Evolutionary conservation across 306 rosid genomes (phyloP), one percentile per base, ranked within the genome.

Genomic region (Prunus mume): DNA sequence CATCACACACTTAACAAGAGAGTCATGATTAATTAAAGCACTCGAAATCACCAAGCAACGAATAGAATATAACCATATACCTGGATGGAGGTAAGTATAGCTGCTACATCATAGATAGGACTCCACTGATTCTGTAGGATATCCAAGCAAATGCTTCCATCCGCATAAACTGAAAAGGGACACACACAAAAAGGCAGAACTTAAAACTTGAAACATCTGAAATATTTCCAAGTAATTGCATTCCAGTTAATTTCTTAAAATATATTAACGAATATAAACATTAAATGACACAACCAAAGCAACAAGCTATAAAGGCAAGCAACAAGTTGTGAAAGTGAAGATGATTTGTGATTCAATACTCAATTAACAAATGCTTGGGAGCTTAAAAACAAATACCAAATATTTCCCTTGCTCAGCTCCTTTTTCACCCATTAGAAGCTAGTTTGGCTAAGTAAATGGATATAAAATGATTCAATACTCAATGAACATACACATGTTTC

Each of bases 71-170:
- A 28, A 34, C 65, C 70, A 72, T 41, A 76, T 90, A 92, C 99
- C 99, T 92, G 97, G 73, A 95, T 92, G 72, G 99, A 95, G 69
- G 99, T 95, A 61, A 95, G 99, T 74, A 95, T 90, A 69, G 99
- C 97, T 76, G 97, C 99, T 2, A 90, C 99, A 77, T 95, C 99
- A 73, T 95, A 95, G 56, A 95, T 95, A 41, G 99, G 99, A 75
- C 97, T 95, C 98, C 98, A 95, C 41, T 95, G 97, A 81, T 92
- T 95, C 85, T 95, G 98, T 64, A 95, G 87, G 80, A 92, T 92
- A 81, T 92, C 99, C 97, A 95, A 83, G 69, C 99, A 95, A 71
- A 95, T 95, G 81, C 99, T 92, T 68, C 99, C 99, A 95, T 95
- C 99, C 0, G 97, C 99, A 83, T 95, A 95, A 79, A 95, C 99